Conservation (phyloP, 345 rosid genomes). For the Eucalyptus sp. region DNA sequence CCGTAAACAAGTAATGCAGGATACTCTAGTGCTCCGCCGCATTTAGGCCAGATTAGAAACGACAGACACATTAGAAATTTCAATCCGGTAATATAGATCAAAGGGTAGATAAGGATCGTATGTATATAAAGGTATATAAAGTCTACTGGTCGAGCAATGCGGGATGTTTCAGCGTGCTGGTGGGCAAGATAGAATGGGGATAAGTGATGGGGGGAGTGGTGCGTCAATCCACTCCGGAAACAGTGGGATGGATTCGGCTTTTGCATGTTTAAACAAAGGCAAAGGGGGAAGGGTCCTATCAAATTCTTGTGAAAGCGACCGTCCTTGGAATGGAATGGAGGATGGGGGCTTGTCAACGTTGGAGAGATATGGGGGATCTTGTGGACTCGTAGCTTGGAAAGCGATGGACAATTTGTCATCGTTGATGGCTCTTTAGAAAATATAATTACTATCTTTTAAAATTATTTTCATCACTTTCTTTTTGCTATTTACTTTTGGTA, state of each 20-base stretch:
- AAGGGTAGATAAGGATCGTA: neutral
- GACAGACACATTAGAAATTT: neutral
- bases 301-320: neutral
- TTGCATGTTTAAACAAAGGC: neutral
- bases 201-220: neutral
- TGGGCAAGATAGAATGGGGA: neutral
- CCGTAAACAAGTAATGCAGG: neutral
- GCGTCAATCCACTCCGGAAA: neutral
- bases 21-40: neutral
- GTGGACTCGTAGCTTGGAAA: neutral
- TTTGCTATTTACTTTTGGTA: neutral
- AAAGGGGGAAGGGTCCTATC: neutral
- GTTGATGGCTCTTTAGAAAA: neutral
- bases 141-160: neutral
- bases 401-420: neutral
- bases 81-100: neutral
- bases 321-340: neutral
- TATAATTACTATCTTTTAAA: fast-evolving
- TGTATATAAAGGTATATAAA: neutral
- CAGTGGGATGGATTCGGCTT: neutral
- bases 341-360: neutral
- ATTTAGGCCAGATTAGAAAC: neutral
- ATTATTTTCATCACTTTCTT: neutral
- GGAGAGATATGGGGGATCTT: neutral
- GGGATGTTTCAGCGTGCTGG: neutral